phyloP scores from a whole-genome alignment of 2,329 filamentous ascomycete species.

The Penicillium janthinellum region DNA sequence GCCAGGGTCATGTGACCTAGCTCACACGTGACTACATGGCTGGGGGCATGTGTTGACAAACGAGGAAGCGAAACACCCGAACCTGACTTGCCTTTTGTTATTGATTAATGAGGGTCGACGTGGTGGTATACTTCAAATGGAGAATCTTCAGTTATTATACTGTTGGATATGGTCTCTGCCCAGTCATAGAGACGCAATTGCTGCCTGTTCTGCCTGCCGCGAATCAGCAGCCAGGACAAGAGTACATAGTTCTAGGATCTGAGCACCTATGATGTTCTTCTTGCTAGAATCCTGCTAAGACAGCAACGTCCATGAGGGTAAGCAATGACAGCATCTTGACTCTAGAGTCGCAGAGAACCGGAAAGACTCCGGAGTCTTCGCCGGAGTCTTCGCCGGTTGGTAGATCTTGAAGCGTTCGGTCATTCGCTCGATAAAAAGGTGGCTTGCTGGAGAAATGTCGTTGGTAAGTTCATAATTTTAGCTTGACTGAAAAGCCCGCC shows the following conservation, averaged over 20 bases:
- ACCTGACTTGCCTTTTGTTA: too few relatives aligned
- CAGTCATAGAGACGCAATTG: neutral
- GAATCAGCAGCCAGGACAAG: neutral
- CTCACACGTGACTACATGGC: constrained; percentile 7
- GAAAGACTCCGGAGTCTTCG: neutral
- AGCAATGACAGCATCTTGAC: too few relatives aligned
- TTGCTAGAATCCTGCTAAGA: too few relatives aligned
- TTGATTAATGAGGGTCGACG: too few relatives aligned
- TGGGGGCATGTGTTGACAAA: neutral
- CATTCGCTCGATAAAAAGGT: neutral
- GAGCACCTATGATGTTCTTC: too few relatives aligned
- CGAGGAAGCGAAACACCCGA: too few relatives aligned
- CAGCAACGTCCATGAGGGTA: too few relatives aligned
- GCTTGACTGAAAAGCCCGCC: neutral
- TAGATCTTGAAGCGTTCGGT: neutral
- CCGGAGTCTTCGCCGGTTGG: neutral
- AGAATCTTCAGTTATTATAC: too few relatives aligned
- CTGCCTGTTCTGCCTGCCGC: neutral
- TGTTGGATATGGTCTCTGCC: neutral
- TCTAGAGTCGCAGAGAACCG: too few relatives aligned
- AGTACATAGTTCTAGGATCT: too few relatives aligned
- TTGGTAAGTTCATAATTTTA: neutral
- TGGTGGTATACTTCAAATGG: too few relatives aligned
- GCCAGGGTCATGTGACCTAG: constrained; percentile 13
- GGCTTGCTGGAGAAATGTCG: neutral